phyloP scores from a whole-genome alignment of 768 basidiomycete species.

The Suillus decipiens region DNA sequence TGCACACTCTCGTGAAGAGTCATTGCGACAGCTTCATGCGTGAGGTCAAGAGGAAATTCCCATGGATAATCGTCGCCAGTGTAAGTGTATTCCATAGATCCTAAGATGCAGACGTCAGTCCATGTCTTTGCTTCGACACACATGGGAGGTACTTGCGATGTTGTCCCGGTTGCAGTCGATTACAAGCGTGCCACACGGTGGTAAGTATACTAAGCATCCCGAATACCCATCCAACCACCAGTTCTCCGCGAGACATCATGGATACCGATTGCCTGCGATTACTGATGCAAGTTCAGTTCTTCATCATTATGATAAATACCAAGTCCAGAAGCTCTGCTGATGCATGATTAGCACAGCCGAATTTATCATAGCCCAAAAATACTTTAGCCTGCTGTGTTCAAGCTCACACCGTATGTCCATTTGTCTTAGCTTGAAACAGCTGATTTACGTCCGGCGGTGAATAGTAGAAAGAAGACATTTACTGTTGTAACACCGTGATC shows the following conservation, averaged over 20 bases:
- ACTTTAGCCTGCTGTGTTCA: no score
- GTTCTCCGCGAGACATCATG: neutral
- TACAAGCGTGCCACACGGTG: neutral
- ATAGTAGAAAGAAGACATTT: no score
- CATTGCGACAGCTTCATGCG: conserved; percentile 9
- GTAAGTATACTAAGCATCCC: neutral
- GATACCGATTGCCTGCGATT: no score
- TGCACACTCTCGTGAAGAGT: conserved; percentile 7
- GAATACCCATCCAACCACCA: neutral
- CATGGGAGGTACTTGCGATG: neutral
- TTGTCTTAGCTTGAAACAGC: no score
- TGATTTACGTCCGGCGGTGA: no score
- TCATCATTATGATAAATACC: no score
- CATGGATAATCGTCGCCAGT: neutral
- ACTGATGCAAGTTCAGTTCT: no score
- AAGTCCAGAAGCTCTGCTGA: no score
- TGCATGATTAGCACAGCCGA: no score
- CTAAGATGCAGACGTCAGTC: neutral
- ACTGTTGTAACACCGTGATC: no score
- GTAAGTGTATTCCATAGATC: neutral
- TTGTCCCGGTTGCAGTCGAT: neutral
- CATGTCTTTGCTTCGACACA: neutral
- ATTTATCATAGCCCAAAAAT: no score
- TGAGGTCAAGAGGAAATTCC: neutral
- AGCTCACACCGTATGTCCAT: no score